A percentile compares a stretch with the other conserved stretches of the same genome.
Evolutionary conservation across 2,329 filamentous ascomycete genomes (phyloP).

Genomic region (Trichoderma sp.): DNA sequence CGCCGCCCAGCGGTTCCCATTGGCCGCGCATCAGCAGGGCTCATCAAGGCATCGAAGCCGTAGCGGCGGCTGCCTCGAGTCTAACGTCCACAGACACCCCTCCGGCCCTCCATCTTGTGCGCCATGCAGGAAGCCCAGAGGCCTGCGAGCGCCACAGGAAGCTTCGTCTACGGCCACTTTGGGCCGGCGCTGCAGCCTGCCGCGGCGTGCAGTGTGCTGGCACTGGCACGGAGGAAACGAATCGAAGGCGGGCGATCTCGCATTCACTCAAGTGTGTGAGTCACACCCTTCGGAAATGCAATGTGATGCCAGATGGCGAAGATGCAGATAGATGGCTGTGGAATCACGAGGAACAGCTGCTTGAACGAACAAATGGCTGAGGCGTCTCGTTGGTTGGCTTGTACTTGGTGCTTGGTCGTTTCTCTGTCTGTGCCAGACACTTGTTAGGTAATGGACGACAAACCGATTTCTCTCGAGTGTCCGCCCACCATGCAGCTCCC

Average conservation of each 20-base stretch:
- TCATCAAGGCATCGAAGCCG: conserved; percentile 28
- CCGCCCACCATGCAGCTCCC: background rate
- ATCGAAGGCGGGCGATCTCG: conserved; percentile 23
- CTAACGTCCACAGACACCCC: conserved; percentile 2
- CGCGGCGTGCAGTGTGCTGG: conserved; percentile 18
- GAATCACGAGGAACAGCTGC: background rate
- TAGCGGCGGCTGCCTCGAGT: conserved; percentile 20
- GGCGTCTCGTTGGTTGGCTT: background rate
- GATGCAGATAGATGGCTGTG: background rate
- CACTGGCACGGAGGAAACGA: conserved; percentile 18
- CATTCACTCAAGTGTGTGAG: conserved; percentile 11
- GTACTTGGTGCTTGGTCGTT: background rate
- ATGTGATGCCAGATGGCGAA: background rate
- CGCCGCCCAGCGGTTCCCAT: conserved; percentile 21
- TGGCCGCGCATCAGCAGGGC: conserved; percentile 29
- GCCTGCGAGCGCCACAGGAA: background rate
- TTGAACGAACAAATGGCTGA: background rate
- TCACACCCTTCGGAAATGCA: conserved; percentile 16
- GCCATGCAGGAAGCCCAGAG: conserved; percentile 16
- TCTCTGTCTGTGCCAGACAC: background rate
- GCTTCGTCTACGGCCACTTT: conserved; percentile 17
- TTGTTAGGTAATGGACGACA: background rate
- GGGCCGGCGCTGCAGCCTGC: conserved; percentile 28
- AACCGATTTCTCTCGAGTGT: background rate
- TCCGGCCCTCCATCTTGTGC: conserved; percentile 7